Base-by-base conservation (phyloP, 1,284 basidiomycete genomes). In the Leccinum solheimii region DNA sequence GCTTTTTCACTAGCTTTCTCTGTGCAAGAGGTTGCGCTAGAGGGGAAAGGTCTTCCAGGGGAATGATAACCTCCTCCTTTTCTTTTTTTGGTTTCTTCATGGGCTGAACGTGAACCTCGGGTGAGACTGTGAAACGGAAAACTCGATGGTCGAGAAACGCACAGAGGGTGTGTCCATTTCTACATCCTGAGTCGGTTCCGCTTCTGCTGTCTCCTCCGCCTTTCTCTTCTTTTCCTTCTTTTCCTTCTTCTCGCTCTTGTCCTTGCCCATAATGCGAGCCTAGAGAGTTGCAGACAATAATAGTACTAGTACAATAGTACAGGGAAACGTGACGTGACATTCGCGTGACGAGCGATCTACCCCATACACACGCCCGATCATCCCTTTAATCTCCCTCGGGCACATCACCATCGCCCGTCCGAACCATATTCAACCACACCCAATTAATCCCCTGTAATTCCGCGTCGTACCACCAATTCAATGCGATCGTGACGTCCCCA, bases 391-490 rank as follows among this genome's bases (percentile, higher is more conserved):
- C 80, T 48, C 73, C 78, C 69, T 54, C 16, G 73, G 76, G 48
- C 38, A 57, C 50, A 58, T 45, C 26, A 26, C 5, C 23, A 30
- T 55, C 69, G 38, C 73, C 67, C 45, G 81, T 81, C 66, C 90
- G 77, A 65, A 93, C 72, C 69, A 90, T 83, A 62, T 81, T 85
- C 30, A 89, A 70, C 74, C 85, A 78, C 9, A 87, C 80, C 90
- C 90, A 93, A 10, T 79, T 76, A 75, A 83, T 83, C 6, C 90
- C 90, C 58, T 81, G 77, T 71, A 86, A 83, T 68, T 92, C 88
- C 67, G 88, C 81, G 68, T 94, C 92, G 71, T 92, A 94, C 87
- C 88, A 96, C 87, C 92, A 95, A 69, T 96, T 97, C 32, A 95
- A 73, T 1, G 94, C 94, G 57, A 95, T 87, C 0, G 83, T 86